These are phyloP conservation scores for Calycina herbarum DNA, from an alignment of 2,329 filamentous ascomycete species.

Conservation along the genomic window DNA sequence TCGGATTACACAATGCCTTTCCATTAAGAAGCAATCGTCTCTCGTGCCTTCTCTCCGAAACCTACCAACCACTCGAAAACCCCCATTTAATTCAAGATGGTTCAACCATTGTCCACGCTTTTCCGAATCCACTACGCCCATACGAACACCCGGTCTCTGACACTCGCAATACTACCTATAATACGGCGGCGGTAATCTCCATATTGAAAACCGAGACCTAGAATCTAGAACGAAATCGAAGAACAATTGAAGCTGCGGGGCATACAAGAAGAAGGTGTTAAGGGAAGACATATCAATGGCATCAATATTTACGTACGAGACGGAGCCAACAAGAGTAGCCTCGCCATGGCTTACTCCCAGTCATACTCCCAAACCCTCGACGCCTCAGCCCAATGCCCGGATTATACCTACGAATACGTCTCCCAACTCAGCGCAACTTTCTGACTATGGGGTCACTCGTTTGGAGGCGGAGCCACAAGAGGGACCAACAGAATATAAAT, in stretches of 20 bases:
- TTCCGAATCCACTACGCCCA: constrained; percentile 47
- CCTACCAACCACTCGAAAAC: neutral
- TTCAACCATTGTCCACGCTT: constrained; percentile 44
- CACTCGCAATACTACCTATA: constrained; percentile 22
- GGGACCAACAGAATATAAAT: constrained; percentile 93
- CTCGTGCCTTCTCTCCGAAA: neutral
- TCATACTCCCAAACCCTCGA: constrained; percentile 38
- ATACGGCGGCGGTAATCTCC: constrained; percentile 22
- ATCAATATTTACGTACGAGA: constrained; percentile 93
- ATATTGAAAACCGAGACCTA: neutral
- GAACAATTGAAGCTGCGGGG: neutral
- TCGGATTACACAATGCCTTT: constrained; percentile 10
- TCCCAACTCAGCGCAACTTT: constrained; percentile 46
- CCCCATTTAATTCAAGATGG: constrained; percentile 46
- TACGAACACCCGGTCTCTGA: constrained; percentile 50
- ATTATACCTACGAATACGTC: constrained; percentile 26
- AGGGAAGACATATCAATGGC: constrained; percentile 63
- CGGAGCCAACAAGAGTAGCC: constrained; percentile 80
- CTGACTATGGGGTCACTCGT: constrained; percentile 68
- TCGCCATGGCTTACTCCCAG: constrained; percentile 79
- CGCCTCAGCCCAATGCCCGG: constrained; percentile 26
- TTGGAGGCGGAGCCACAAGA: constrained; percentile 90
- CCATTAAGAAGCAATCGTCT: constrained; percentile 5
- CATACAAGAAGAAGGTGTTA: neutral
- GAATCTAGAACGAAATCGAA: neutral